These are phyloP conservation scores for Melanogaster broomeanus DNA, from an alignment of 768 basidiomycete species.

Conservation along the genomic window DNA sequence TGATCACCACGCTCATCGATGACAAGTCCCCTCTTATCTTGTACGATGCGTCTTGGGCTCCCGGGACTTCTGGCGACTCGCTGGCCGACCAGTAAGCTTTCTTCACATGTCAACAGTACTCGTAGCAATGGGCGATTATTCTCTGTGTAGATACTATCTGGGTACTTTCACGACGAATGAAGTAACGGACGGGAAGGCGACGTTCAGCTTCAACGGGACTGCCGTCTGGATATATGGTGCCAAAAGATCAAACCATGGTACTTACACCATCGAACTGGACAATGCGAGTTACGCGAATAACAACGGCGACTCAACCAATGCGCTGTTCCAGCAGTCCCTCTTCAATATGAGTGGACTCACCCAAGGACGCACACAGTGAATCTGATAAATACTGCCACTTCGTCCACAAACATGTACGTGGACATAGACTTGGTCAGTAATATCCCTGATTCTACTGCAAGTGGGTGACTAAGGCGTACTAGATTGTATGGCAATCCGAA, in stretches of 20 bases:
- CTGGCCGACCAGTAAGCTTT: constrained; percentile 18
- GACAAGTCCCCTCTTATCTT: constrained; percentile 35
- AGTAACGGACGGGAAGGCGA: constrained; percentile 33
- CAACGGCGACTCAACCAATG: constrained; percentile 29
- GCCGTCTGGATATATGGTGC: constrained; percentile 52
- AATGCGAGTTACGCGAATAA: constrained; percentile 21
- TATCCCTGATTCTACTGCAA: not conserved
- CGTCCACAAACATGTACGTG: constrained; percentile 32
- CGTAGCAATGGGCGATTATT: not conserved
- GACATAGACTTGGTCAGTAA: constrained; percentile 48
- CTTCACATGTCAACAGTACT: not conserved
- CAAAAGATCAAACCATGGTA: constrained; percentile 48
- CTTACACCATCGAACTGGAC: constrained; percentile 46
- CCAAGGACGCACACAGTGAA: constrained; percentile 38
- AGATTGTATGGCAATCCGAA: constrained; percentile 32
- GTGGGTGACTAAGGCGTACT: not conserved
- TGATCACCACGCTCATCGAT: constrained; percentile 25
- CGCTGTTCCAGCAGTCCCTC: constrained; percentile 42
- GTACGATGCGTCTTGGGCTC: constrained; percentile 26
- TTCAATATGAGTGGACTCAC: constrained; percentile 37
- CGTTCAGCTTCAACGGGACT: constrained; percentile 51
- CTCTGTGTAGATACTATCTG: constrained; percentile 35
- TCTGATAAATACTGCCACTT: constrained; percentile 31
- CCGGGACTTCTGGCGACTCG: constrained; percentile 15
- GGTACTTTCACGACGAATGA: constrained; percentile 43